These are phyloP conservation scores for Telfairia occidentalis DNA, from an alignment of 331 rosid genomes.

Conservation along the genomic window DNA sequence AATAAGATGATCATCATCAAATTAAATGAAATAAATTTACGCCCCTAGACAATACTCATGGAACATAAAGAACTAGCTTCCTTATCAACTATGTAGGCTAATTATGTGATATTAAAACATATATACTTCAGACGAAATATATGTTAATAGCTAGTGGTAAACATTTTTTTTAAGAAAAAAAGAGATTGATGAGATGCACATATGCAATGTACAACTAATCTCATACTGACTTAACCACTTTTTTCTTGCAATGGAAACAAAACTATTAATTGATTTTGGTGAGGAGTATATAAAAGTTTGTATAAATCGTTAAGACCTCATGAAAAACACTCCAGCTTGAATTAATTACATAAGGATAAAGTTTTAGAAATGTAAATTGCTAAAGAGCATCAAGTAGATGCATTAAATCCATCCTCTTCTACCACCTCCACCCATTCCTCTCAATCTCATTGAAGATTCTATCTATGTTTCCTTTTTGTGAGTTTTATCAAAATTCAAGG, in stretches of 20 bases:
- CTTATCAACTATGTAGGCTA: neutral
- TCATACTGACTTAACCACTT: neutral
- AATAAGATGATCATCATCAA: neutral
- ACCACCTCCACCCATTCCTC: neutral
- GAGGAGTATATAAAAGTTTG: neutral
- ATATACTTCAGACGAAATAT: neutral
- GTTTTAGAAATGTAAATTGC: too few relatives aligned
- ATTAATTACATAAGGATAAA: too few relatives aligned
- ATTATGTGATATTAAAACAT: neutral
- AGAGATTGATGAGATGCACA: neutral
- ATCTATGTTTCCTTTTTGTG: too few relatives aligned
- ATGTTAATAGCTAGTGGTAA: neutral
- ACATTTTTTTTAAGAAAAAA: neutral
- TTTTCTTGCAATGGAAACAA: neutral
- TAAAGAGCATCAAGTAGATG: neutral
- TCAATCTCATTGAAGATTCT: neutral
- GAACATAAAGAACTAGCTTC: neutral
- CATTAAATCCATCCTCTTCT: neutral
- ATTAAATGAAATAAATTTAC: neutral
- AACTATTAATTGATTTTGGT: neutral
- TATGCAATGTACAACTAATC: neutral
- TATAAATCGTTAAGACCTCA: neutral
- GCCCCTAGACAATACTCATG: neutral
- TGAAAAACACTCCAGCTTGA: neutral
- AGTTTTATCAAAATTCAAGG: too few relatives aligned